Evolutionary conservation across 768 basidiomycete genomes (phyloP), one percentile per base, ranked within the genome.

Genomic region (Tylopilus felleus): DNA sequence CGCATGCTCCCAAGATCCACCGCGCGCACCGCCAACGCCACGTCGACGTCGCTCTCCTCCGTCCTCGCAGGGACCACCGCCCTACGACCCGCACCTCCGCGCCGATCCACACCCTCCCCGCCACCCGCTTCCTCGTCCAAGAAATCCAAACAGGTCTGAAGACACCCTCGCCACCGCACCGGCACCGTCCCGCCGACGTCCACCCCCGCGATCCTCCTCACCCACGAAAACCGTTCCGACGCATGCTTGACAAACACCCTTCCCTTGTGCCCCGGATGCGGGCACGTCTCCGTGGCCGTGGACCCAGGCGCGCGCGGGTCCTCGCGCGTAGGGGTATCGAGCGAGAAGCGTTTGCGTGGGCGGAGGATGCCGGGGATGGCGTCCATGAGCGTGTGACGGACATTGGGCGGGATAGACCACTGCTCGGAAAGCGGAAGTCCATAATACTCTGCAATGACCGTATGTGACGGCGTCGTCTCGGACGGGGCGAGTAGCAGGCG

Each of bases 211-310:
- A 87, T 70, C 13, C 53, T 69, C 8, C 63, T 70, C 62, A 84
- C 84, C 88, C 88, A 90, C 4, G 83, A 81, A 55, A 75, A 80
- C 52, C 85, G 73, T 67, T 85, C 81, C 61, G 86, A 86, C 4
- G 77, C 78, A 43, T 79, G 83, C 22, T 60, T 69, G 7, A 85
- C 75, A 51, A 86, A 88, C 13, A 82, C 65, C 0, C 65, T 58
- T 0, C 60, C 63, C 19, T 29, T 39, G 17, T 64, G 68, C 17
- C 55, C 58, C 46, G 76, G 82, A 49, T 47, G 67, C 22, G 82
- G 77, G 55, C 83, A 84, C 7, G 74, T 72, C 5, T 80, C 78
- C 17, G 46, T 43, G 3, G 35, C 52, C 10, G 57, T 21, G n/a
- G n/a, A n/a, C 29, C 45, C 31, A 7, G 19, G 23, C 9, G 9